A percentile compares a stretch with the other conserved stretches of the same genome.
phyloP scores from a whole-genome alignment of 208 protist genomes.

The Eutreptiella sp. region DNA sequence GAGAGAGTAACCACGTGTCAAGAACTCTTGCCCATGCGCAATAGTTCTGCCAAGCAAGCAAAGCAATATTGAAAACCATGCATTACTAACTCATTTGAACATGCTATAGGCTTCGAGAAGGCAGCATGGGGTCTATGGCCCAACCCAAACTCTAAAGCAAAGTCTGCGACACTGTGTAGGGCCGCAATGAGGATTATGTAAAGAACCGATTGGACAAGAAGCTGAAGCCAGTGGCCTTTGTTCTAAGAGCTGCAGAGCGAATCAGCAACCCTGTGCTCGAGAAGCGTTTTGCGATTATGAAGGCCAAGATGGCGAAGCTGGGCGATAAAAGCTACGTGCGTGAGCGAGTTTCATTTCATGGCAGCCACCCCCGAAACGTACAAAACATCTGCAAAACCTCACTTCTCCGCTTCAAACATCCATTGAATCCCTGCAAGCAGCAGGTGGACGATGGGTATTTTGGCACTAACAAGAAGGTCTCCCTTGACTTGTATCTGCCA shows the following conservation, averaged over 20 bases:
- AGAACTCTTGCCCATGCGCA: no score
- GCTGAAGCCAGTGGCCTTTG: constrained; percentile 20
- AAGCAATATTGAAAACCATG: no score
- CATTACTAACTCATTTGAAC: no score
- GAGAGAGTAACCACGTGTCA: no score
- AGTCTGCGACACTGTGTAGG: constrained; percentile 2
- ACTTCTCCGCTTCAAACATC: constrained; percentile 27
- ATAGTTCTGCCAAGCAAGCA: no score
- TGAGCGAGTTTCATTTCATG: constrained; percentile 31
- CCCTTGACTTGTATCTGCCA: no score
- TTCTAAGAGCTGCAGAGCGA: constrained; percentile 17
- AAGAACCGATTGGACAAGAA: constrained; percentile 26
- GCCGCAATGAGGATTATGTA: constrained; percentile 31
- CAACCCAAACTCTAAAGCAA: constrained; percentile 26
- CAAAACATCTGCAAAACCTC: constrained; percentile 7
- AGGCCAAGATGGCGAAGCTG: neutral
- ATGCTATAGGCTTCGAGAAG: constrained; percentile 24
- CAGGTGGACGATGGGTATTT: constrained; percentile 32
- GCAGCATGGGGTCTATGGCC: no score
- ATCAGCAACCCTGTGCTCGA: constrained; percentile 16
- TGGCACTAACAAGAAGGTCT: constrained; percentile 32
- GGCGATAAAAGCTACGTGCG: neutral
- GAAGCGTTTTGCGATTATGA: constrained; percentile 22
- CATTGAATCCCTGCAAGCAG: constrained; percentile 25
- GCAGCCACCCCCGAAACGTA: constrained; percentile 28